These are phyloP conservation scores for Agaricus subrufescens DNA, from an alignment of 768 basidiomycete genomes.

Conservation along the genomic window DNA sequence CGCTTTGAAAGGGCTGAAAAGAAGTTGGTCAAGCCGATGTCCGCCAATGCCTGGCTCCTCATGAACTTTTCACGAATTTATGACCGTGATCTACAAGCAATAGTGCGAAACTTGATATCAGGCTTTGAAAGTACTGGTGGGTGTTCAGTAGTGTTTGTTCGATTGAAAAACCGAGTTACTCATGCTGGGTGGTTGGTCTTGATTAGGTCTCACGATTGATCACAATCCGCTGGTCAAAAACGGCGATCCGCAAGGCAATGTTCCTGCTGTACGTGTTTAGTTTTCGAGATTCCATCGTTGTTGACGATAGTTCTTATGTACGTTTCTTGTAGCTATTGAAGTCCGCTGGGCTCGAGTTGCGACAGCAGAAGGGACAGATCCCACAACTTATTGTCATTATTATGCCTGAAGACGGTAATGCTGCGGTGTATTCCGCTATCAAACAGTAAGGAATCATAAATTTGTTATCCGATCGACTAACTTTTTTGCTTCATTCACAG, in stretches of 20 bases:
- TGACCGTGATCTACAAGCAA: constrained; percentile 17
- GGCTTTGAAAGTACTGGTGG: constrained; percentile 56
- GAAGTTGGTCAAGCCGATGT: constrained; percentile 49
- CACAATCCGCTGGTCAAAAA: constrained; percentile 46
- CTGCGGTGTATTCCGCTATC: constrained; percentile 8
- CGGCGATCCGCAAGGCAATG: constrained; percentile 55
- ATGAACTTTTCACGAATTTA: constrained; percentile 63
- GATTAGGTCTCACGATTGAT: constrained; percentile 52
- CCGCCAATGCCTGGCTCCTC: constrained; percentile 57
- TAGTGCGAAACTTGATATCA: constrained; percentile 44
- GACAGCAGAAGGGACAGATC: constrained; percentile 26
- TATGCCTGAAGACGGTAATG: constrained; percentile 24
- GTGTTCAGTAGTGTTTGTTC: constrained; percentile 24
- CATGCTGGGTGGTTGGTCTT: too few species aligned
- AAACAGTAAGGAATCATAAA: constrained; percentile 12
- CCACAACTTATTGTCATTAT: constrained; percentile 62
- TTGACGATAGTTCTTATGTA: constrained; percentile 12
- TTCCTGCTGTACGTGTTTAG: constrained; percentile 28
- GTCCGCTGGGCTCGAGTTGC: constrained; percentile 43
- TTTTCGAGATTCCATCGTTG: background rate
- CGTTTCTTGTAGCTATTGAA: constrained; percentile 44
- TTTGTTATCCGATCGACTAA: background rate
- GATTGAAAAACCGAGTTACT: constrained; percentile 29
- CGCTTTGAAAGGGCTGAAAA: constrained; percentile 56
- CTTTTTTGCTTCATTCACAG: constrained; percentile 26